Percentiles rank a stretch among this genome's conserved stretches.
These are phyloP conservation scores for Hanseniaspora guilliermondii DNA, from an alignment of 805 yeast genomes.

Conservation along the genomic window DNA sequence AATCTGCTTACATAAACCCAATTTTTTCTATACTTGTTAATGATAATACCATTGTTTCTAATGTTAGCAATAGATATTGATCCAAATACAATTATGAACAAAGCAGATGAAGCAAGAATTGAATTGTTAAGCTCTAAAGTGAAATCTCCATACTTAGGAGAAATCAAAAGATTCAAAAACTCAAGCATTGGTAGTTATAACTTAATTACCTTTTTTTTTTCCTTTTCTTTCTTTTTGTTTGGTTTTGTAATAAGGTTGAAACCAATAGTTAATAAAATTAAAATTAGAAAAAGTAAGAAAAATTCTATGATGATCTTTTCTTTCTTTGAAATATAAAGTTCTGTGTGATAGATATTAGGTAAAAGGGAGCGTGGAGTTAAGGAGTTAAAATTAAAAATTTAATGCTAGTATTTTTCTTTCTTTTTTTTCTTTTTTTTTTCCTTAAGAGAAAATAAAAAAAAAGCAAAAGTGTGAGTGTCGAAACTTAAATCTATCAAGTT, in stretches of 20 bases:
- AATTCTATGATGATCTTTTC: no score
- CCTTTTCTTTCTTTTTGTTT: conserved; percentile 20
- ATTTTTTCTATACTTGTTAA: conserved; percentile 29
- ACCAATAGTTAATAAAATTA: no score
- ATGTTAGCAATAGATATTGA: conserved; percentile 27
- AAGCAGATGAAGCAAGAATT: conserved; percentile 32
- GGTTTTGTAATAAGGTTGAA: conserved; percentile 14
- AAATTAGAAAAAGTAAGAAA: no score
- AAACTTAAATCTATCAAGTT: no score
- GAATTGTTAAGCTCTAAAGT: conserved; percentile 50
- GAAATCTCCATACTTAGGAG: conserved; percentile 38
- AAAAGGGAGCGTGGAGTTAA: no score
- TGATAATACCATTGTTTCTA: conserved; percentile 18
- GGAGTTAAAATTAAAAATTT: no score
- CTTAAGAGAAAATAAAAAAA: no score
- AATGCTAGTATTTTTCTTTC: no score
- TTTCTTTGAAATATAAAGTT: no score
- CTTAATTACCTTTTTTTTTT: conserved; percentile 21
- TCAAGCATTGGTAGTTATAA: conserved; percentile 28
- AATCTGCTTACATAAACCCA: conserved; percentile 30
- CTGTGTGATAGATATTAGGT: no score
- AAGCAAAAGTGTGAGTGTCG: no score
- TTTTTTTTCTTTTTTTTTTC: no score
- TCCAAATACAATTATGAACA: conserved; percentile 36
- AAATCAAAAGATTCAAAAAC: conserved; percentile 21